Base-by-base conservation (phyloP, 225 moss, liverwort and hornwort genomes). In the Bryoerythrophyllum caledonicum region DNA sequence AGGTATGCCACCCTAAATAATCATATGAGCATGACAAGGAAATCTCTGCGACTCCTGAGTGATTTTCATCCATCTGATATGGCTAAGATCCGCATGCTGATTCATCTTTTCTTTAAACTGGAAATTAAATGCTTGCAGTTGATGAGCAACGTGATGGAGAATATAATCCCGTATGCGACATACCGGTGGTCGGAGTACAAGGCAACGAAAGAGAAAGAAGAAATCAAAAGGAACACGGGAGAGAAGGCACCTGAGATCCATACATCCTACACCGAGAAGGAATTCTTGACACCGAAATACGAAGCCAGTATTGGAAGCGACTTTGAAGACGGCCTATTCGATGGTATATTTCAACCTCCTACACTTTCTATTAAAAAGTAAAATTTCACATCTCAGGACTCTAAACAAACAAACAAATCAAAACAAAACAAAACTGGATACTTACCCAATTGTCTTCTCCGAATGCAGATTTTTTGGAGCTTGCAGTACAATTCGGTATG, bases 391-490 rank as follows among this genome's bases (percentile, higher is more conserved):
- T 23, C 12, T n/a, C n/a, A n/a, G n/a, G n/a, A n/a, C n/a, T n/a
- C n/a, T n/a, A n/a, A n/a, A n/a, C n/a, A n/a, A n/a, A n/a, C n/a
- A n/a, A n/a, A n/a, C n/a, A n/a, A n/a, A n/a, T n/a, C n/a, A n/a
- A n/a, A n/a, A n/a, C n/a, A n/a, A n/a, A n/a, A n/a, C n/a, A n/a
- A n/a, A n/a, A n/a, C n/a, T n/a, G n/a, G n/a, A n/a, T n/a, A n/a
- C n/a, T n/a, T n/a, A n/a, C n/a, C n/a, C n/a, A n/a, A n/a, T n/a
- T n/a, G n/a, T n/a, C n/a, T n/a, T n/a, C n/a, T n/a, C n/a, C n/a
- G n/a, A n/a, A n/a, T n/a, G 67, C 89, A 94, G 94, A 97, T 86
- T 97, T 94, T 81, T 78, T 97, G 88, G 97, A 94, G 84, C 87
- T 97, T 19, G 94, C 96, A 19, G 83, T 97, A 62, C 96, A 97